Conservation (phyloP, 2,329 filamentous ascomycete genomes). For the Ceratocystis destructans region DNA sequence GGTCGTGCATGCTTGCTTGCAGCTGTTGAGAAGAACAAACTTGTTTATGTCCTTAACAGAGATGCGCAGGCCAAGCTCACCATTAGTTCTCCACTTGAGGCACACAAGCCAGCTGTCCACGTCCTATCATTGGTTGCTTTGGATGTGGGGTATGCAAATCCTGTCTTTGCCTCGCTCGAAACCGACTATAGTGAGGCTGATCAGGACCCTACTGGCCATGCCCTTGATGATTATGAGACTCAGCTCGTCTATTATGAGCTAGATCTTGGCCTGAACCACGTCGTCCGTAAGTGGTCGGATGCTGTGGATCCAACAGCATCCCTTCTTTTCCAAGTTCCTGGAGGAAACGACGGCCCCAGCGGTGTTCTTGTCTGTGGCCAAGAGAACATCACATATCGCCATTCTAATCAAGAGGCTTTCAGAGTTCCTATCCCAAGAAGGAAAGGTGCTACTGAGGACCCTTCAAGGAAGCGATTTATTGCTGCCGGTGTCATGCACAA, state of each 20-base stretch:
- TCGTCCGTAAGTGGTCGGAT: slow-evolving; percentile 93
- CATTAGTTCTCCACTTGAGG: slow-evolving; percentile 92
- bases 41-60: slow-evolving; percentile 95
- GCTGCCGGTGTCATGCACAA: slow-evolving; percentile 94
- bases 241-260: slow-evolving; percentile 94
- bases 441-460: slow-evolving; percentile 79
- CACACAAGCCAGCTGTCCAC: slow-evolving; percentile 81
- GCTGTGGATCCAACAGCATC: slow-evolving; percentile 80
- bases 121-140: slow-evolving; percentile 78
- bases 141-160: slow-evolving; percentile 94
- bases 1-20: slow-evolving; percentile 90
- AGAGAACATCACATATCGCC: slow-evolving; percentile 91
- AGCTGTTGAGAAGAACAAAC: slow-evolving; percentile 95
- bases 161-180: slow-evolving; percentile 88
- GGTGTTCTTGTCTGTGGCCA: slow-evolving; percentile 91
- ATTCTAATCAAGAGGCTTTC: slow-evolving; percentile 84
- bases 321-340: slow-evolving; percentile 87
- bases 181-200: slow-evolving; percentile 86
- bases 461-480: slow-evolving; percentile 75
- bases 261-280: slow-evolving; percentile 90
- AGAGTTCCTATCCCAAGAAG: slow-evolving; percentile 79
- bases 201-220: slow-evolving; percentile 75
- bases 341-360: slow-evolving; percentile 83
- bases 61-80: slow-evolving; percentile 89
- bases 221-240: slow-evolving; percentile 71